A percentile compares a stretch with the other conserved stretches of the same genome.
phyloP scores from a whole-genome alignment of 2,329 filamentous ascomycete genomes.

The Scytalidium lignicola region DNA sequence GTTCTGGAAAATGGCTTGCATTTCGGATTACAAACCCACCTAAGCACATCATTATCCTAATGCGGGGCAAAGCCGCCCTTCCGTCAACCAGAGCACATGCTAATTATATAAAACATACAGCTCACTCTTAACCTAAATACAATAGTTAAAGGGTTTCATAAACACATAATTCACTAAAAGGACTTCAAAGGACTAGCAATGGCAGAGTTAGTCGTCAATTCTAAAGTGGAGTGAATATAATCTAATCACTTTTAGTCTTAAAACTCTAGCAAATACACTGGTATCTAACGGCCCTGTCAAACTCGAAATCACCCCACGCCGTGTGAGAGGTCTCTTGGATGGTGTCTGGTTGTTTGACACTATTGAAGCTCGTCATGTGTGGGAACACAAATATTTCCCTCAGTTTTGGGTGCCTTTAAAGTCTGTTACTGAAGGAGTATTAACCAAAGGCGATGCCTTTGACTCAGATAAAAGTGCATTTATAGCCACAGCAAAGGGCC shows the following conservation, averaged over 20 bases:
- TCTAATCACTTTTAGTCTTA: constrained; percentile 1
- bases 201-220: neutral
- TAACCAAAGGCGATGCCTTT: constrained; percentile 21
- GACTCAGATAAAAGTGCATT: constrained; percentile 4
- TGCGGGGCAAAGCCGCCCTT: neutral
- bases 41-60: neutral
- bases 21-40: neutral
- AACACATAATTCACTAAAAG: too few relatives aligned
- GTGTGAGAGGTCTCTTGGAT: constrained; percentile 14
- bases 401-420: constrained; percentile 35
- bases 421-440: constrained; percentile 27
- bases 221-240: too few relatives aligned
- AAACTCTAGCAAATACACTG: constrained; percentile 7
- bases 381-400: constrained; percentile 43
- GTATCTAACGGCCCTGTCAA: constrained; percentile 14
- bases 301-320: constrained; percentile 13
- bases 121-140: too few relatives aligned
- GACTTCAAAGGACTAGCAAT: neutral
- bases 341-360: constrained; percentile 25
- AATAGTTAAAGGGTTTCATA: too few relatives aligned
- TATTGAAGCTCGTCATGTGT: constrained; percentile 30
- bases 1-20: neutral
- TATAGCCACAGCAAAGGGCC: constrained; percentile 1
- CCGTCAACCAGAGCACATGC: neutral
- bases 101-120: neutral